phyloP scores from a whole-genome alignment of 768 basidiomycete genomes.

The Pulveroboletus sp. region DNA sequence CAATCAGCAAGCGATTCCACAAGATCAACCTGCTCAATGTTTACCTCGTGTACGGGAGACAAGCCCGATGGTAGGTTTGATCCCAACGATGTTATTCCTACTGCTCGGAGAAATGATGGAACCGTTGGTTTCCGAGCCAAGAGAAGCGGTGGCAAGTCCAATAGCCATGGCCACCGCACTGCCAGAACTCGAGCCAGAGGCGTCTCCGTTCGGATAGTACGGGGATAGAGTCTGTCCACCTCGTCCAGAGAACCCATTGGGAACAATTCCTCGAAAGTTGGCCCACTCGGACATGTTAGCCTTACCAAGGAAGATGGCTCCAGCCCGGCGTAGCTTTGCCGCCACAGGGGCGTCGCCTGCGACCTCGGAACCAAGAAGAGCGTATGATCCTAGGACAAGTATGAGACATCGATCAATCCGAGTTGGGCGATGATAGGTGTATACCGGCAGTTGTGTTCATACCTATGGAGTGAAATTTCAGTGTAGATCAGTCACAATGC shows the following conservation, averaged over 20 bases:
- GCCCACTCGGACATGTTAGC: slow-evolving; percentile 44
- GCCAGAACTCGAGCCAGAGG: slow-evolving; percentile 42
- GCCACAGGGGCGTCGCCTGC: slow-evolving; percentile 31
- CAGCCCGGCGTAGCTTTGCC: slow-evolving; percentile 28
- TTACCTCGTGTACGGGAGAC: slow-evolving; percentile 36
- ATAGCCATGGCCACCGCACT: slow-evolving; percentile 39
- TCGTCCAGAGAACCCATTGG: slow-evolving; percentile 43
- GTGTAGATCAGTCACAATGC: background rate
- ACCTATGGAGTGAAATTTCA: slow-evolving; percentile 15
- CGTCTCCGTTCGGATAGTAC: slow-evolving; percentile 38
- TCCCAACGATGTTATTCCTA: slow-evolving; percentile 40
- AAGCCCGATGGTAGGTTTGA: slow-evolving; percentile 38
- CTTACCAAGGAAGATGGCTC: slow-evolving; percentile 40
- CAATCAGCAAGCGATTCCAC: background rate
- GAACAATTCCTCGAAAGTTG: slow-evolving; percentile 35
- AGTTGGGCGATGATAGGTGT: background rate
- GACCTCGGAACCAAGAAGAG: slow-evolving; percentile 34
- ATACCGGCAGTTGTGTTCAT: slow-evolving; percentile 38
- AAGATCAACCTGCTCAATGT: background rate
- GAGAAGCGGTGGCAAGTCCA: slow-evolving; percentile 39
- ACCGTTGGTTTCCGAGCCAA: slow-evolving; percentile 49
- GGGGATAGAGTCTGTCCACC: slow-evolving; percentile 42
- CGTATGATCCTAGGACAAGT: slow-evolving; percentile 27
- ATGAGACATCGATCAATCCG: background rate
- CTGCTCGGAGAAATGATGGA: slow-evolving; percentile 42